Conservation (phyloP, 768 basidiomycete genomes). For the Suillus fuscotomentosus region DNA sequence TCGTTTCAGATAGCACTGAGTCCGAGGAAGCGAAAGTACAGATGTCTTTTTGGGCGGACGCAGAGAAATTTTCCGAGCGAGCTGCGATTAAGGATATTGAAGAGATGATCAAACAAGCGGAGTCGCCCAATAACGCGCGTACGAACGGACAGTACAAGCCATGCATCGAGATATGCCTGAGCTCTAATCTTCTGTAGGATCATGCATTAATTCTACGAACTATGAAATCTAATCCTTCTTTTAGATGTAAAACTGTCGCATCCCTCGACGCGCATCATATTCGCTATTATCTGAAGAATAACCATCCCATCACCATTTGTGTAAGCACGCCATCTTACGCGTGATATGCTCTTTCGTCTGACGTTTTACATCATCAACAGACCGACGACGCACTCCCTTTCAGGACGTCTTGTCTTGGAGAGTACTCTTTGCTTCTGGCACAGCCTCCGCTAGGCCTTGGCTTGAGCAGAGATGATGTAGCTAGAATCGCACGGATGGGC, state of each 20-base stretch:
- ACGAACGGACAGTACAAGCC: background rate
- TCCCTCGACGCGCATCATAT: background rate
- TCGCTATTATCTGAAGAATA: background rate
- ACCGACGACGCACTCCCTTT: background rate
- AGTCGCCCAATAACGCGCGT: background rate
- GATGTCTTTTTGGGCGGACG: constrained; percentile 2
- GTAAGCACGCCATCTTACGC: background rate
- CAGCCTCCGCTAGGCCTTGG: constrained; percentile 68
- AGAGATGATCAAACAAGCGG: background rate
- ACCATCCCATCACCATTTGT: background rate
- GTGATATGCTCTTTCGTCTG: background rate
- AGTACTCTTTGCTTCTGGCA: constrained; percentile 80
- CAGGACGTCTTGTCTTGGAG: constrained; percentile 50
- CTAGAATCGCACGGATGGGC: constrained; percentile 59
- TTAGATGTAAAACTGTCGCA: background rate
- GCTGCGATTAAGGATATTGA: background rate
- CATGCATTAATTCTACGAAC: background rate
- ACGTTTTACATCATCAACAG: background rate
- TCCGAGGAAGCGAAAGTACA: constrained; percentile 3
- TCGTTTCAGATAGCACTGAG: constrained; percentile 20
- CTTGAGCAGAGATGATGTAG: constrained; percentile 56
- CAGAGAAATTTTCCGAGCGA: background rate
- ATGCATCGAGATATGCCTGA: background rate
- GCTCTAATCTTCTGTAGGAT: background rate
- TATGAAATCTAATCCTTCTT: background rate